Evolutionary conservation across 306 rosid species (phyloP), one percentile per base, ranked within the genome.

Genomic region (Carpinus fangiana): DNA sequence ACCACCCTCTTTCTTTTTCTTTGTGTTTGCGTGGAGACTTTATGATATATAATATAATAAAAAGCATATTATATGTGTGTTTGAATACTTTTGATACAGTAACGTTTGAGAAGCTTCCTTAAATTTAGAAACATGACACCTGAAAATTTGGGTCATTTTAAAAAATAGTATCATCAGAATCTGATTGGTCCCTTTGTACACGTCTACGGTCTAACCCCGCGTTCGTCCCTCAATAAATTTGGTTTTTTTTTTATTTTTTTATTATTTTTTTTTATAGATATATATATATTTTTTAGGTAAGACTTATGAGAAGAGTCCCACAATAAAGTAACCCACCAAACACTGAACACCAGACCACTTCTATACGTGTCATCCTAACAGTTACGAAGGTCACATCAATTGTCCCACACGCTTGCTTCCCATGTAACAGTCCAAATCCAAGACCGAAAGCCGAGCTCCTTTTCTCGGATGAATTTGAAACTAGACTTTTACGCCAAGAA

Each of bases 281-380:
- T n/a, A n/a, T n/a, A n/a, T 31, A 2, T 31, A 1, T 31, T 31
- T 31, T 31, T 31, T 31, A 2, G 2, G 34, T 31, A 31, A 31
- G 34, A 31, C 34, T 31, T 2, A 23, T 23, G 26, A 23, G 0
- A 2, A 31, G 34, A 2, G 34, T 31, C 34, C 34, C 34, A 31
- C 34, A 31, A 2, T 31, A 31, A 31, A 48, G 52, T 82, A 56
- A 13, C 34, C 50, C 56, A 74, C 56, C 3, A 6, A n/a, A 85
- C 93, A 92, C 56, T 3, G 8, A n/a, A 85, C 93, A 92, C 96
- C 93, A 90, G 92, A 88, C 92, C 68, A n/a, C 47, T 74, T 79
- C 73, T 66, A 61, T 53, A 16, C 21, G 66, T 57, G 50, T 53
- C 69, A 47, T 34, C 23, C 23, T 21, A 14, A 72, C 34, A 21